A percentile compares a stretch with the other conserved stretches of the same genome.
These are phyloP conservation scores for Globisporangium apiculatum DNA, from an alignment of 352 stramenopile genomes.

Conservation along the genomic window DNA sequence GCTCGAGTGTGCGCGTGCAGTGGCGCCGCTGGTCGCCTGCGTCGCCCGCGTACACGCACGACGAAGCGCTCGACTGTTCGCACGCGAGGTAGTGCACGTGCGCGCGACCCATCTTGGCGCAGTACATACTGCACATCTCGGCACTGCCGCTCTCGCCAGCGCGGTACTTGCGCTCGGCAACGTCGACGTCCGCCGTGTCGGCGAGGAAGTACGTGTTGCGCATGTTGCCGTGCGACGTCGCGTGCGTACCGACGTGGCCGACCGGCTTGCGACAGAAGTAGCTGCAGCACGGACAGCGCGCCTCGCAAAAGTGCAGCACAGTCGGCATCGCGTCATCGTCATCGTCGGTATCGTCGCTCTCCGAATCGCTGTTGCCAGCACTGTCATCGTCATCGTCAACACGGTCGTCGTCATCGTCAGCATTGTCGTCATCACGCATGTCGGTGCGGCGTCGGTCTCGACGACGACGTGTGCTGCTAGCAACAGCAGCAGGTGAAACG, in stretches of 20 bases:
- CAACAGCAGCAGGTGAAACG: background rate
- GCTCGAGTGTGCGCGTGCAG: slow-evolving; percentile 44
- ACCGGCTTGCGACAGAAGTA: slow-evolving; percentile 70
- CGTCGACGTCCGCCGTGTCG: slow-evolving; percentile 48
- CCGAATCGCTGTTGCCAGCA: background rate
- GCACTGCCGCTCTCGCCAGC: slow-evolving; percentile 54
- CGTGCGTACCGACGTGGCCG: slow-evolving; percentile 43
- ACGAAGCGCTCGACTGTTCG: slow-evolving; percentile 22
- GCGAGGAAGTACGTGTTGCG: slow-evolving; percentile 66
- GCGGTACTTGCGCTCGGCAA: slow-evolving; percentile 67
- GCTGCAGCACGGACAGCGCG: slow-evolving; percentile 61
- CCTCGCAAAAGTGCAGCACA: slow-evolving; percentile 59
- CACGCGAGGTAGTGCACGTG: slow-evolving; percentile 76
- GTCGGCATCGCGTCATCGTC: slow-evolving; percentile 7
- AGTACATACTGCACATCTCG: slow-evolving; percentile 82
- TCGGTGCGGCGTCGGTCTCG: too few species aligned
- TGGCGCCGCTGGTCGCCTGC: slow-evolving; percentile 55
- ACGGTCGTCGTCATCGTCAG: slow-evolving; percentile 7
- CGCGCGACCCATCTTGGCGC: slow-evolving; percentile 66
- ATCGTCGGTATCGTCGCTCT: background rate
- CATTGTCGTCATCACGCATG: background rate
- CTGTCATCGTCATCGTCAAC: slow-evolving; percentile 5
- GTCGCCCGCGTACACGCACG: slow-evolving; percentile 46
- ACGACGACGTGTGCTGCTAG: background rate
- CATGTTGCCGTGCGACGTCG: slow-evolving; percentile 78